Base-by-base conservation (phyloP, 306 rosid genomes). In the Prunus mongolica region DNA sequence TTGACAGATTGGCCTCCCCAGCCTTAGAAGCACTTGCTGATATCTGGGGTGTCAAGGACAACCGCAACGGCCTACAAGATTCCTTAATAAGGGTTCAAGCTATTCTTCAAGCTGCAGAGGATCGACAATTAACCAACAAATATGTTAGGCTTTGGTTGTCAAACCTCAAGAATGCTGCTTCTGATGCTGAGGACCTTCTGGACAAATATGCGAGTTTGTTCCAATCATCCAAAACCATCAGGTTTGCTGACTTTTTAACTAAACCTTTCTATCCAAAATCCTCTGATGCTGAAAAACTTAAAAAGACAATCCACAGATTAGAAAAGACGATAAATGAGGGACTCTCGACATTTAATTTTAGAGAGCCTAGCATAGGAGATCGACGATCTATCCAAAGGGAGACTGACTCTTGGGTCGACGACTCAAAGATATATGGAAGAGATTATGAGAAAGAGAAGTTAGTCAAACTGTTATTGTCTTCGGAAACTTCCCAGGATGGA, bases 91-190 rank as follows among this genome's bases (percentile, higher is more conserved):
- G 0, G 52, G 70, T 22, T 27, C 45, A 69, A 58, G 75, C 64
- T 5, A 54, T 46, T 49, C 76, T 77, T 20, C 54, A 69, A 61
- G 81, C 60, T 30, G 71, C 75, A 11, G 76, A 77, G 16, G 52
- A 46, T 49, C 58, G 50, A 75, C 78, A 75, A 50, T 19, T 20
- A 7, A 75, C 38, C 9, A 14, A 64, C 19, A 63, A 1, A 65
- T 22, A 50, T 8, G 18, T 75, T 16, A 50, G 71, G 51, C 25
- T 32, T 20, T 64, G 71, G 78, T 9, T 75, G 51, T n/a, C 25
- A 8, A 15, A 75, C 3, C 57, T 64, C 51, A 49, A 75, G 45
- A 45, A 25, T 25, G 38, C 19, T 3, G 38, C 2, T 4, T 60
- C 2, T 12, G 65, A 25, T 60, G 65, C 38, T 25, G 34, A 60